Evolutionary conservation across 1,284 basidiomycete species (phyloP), one percentile per base, ranked within the genome.

Genomic region (Exobasidium rhododendri): DNA sequence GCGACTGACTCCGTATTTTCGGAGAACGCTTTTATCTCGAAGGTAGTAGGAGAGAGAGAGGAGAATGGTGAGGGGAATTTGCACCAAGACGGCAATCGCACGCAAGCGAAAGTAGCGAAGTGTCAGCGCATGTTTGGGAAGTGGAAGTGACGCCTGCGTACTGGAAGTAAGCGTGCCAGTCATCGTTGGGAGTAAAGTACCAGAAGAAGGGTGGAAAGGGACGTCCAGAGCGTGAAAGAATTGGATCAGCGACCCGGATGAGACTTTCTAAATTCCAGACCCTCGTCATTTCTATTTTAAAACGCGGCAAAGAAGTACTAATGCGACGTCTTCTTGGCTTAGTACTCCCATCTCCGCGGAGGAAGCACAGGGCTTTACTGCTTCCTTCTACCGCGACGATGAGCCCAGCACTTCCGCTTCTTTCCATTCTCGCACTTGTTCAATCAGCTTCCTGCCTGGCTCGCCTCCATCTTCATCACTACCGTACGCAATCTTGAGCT

Each of bases 1-100:
- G 31, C 67, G 62, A 30, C 63, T 51, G 47, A 57, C 56, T 20
- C 28, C 13, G 24, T 50, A 50, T 13, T 50, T 50, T 4, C 24
- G 4, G 17, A 40, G 35, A 14, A 7, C 7, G 7, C 20, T 31
- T 7, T 7, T 7, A 26, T 31, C 47, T 55, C 28, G 4, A 32
- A 55, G 29, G 28, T 55, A 55, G 20, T 35, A 44, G 14, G 26
- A 31, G 5, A 55, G 11, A 6, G 32, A 6, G 20, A 55, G 4
- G 2, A 44, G 20, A 44, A 32, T 3, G 4, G n/a, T 35, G 22
- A 55, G 17, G 2, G 52, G 52, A 17, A 55, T 35, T 44, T 29
- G 52, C 14, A 55, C 28, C 31, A 55, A 26, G 14, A 22, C 35
- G n/a, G 52, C 52, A 44, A 55, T 29, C 13, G 35, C 14, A 44